Base-by-base conservation (phyloP, 805 yeast species). In the Wickerhamomyces rabaulensis region DNA sequence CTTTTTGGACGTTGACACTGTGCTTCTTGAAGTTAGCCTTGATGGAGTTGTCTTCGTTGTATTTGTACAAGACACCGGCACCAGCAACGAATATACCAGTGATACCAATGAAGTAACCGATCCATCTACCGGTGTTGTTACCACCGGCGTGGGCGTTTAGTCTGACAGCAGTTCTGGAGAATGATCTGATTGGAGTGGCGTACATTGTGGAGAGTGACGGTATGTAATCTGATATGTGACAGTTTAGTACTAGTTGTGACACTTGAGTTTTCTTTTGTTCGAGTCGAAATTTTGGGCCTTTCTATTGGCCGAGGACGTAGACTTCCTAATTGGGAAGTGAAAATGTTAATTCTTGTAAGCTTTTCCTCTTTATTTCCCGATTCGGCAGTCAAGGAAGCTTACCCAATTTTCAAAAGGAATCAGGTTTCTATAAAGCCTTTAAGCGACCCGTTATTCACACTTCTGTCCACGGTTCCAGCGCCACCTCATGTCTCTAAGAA, bases 141-240 rank as follows among this genome's bases (percentile, higher is more conserved):
- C 51, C 52, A 43, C 56, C 55, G 6, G 50, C 9, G 21, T 41
- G 15, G 29, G 58, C 56, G 45, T 42, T 53, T 49, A 57, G 44
- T 56, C 61, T 57, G 45, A 49, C 48, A 40, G 53, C 50, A 17
- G 64, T 52, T 52, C 51, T 50, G 48, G 53, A 52, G 57, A 60
- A 60, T 43, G 56, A 36, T 56, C 60, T 59, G 42, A 49, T 53
- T 9, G 52, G 44, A 29, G 64, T 54, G 45, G 63, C 58, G 56
- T 47, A 53, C 64, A 60, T 60, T 41, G 21, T 53, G 15, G 17
- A 16, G 31, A 27, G 35, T 37, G 26, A 21, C 27, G 35, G 39
- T 23, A 25, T 33, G 31, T 13, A 19, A 25, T 22, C 29, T 20
- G 36, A 23, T 26, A 41, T 13, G 13, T 27, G 31, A 27, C 31